Base-by-base conservation (phyloP, 768 basidiomycete genomes). In the Naematelia aurantialba region DNA sequence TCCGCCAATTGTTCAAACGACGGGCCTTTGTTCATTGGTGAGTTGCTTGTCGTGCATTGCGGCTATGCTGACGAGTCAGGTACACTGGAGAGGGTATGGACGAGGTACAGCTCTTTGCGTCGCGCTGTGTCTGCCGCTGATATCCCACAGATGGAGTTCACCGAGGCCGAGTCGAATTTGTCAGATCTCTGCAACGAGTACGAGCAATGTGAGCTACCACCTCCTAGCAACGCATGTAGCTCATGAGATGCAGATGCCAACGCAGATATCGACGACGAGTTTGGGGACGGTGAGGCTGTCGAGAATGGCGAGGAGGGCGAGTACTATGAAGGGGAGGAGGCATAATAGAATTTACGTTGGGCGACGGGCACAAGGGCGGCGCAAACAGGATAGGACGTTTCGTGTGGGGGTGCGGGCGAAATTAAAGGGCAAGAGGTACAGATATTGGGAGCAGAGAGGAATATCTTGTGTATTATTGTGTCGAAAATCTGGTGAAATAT, bases 11-110 rank as follows among this genome's bases (percentile, higher is more conserved):
- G 53, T 74, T 69, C 63, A 67, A 61, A 55, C 57, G 72, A 52
- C 65, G 64, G 53, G 72, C 72, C 22, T 74, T 61, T 53, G 49
- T 61, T 22, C 68, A 70, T 50, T 70, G 68, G 68, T 69, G 30
- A 4, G 53, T 45, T 25, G 49, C 24, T 22, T 22, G 21, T 21
- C 13, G 3, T 45, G 24, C 45, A 14, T 10, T 25, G 10, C 17
- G 48, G 2, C 21, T 17, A 47, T 4, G 50, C 29, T 45, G 42
- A 50, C 44, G 5, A 17, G n/a, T 44, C 25, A 62, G 64, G 60
- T 70, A 71, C 65, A 71, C 68, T 52, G 70, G 66, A 26, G 72
- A 71, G 49, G 69, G 72, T 45, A 71, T 71, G 69, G 61, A 56
- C 56, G 67, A 55, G 22, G 45, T 30, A 5, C 19, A 5, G 13